Evolutionary conservation across 1,284 basidiomycete species (phyloP).

Genomic region (Trichosporon sp.): DNA sequence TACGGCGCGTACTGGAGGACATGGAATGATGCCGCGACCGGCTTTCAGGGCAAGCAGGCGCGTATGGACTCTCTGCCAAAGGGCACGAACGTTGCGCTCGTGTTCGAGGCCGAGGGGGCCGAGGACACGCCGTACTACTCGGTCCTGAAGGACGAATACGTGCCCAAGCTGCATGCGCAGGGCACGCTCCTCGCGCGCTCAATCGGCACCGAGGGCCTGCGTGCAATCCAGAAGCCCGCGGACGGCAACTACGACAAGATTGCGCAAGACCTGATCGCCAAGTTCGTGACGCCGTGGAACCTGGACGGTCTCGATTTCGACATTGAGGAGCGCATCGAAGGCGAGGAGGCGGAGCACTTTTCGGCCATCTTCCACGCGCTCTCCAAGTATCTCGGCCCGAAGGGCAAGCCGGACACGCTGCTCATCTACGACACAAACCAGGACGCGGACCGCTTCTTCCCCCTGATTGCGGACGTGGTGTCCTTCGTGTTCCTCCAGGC

Average conservation of each 20-base stretch:
- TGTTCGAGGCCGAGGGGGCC: slow-evolving; percentile 1
- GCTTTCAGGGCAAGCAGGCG: not conserved
- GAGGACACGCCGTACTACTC: not conserved
- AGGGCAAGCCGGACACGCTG: not conserved
- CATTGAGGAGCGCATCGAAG: slow-evolving; percentile 3
- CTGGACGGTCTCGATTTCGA: slow-evolving; percentile 19
- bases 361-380: not conserved
- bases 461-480: slow-evolving; percentile 2
- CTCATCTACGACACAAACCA: slow-evolving; percentile 23
- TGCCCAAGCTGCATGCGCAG: slow-evolving; percentile 16
- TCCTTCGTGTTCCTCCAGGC: slow-evolving; percentile 19
- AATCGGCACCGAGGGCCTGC: not conserved
- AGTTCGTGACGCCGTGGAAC: not conserved
- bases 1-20: slow-evolving; percentile 19
- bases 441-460: not conserved
- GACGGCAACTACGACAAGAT: slow-evolving; percentile 17
- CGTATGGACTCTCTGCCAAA: slow-evolving; percentile 7
- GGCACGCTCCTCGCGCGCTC: slow-evolving; percentile 12
- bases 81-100: slow-evolving; percentile 12
- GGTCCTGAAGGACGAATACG: not conserved
- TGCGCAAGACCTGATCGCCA: slow-evolving; percentile 3
- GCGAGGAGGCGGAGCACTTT: not conserved
- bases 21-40: slow-evolving; percentile 13
- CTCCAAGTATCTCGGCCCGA: slow-evolving; percentile 16
- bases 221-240: not conserved